phyloP scores from a whole-genome alignment of 2,329 filamentous ascomycete species.

The Ophiosphaerella narmari region DNA sequence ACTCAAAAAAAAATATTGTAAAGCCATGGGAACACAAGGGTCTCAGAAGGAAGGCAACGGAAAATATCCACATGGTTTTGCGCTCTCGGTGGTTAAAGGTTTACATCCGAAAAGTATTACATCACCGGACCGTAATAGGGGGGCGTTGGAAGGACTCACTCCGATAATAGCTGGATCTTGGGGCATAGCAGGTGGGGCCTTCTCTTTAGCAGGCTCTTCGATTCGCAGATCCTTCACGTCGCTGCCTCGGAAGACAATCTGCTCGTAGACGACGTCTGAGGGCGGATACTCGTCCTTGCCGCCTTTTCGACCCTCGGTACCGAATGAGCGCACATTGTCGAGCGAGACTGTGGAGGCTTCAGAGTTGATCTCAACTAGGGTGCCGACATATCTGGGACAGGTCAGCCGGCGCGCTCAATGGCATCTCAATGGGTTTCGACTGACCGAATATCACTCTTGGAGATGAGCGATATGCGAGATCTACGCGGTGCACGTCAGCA shows the following conservation, averaged over 20 bases:
- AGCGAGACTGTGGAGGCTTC: slow-evolving; percentile 95
- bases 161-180: slow-evolving; percentile 96
- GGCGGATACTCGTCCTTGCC: slow-evolving; percentile 81
- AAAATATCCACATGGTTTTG: slow-evolving; percentile 94
- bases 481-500: slow-evolving; percentile 55
- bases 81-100: slow-evolving; percentile 87
- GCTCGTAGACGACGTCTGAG: slow-evolving; percentile 91
- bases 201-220: slow-evolving; percentile 75
- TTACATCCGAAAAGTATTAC: slow-evolving; percentile 97
- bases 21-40: slow-evolving; percentile 16
- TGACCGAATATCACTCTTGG: slow-evolving; percentile 95
- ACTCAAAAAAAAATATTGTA: slow-evolving; percentile 11
- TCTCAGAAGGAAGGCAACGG: slow-evolving; percentile 99
- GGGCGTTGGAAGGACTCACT: slow-evolving; percentile 67
- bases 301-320: slow-evolving; percentile 87
- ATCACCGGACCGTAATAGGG: slow-evolving; percentile 65
- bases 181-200: slow-evolving; percentile 76
- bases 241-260: slow-evolving; percentile 97
- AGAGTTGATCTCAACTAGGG: slow-evolving; percentile 96
- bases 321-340: slow-evolving; percentile 92
- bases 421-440: slow-evolving; percentile 40
- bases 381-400: slow-evolving; percentile 80
- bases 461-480: slow-evolving; percentile 94
- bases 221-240: slow-evolving; percentile 98
- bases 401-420: slow-evolving; percentile 23